These are phyloP conservation scores for Phytophthora pini DNA, from an alignment of 352 stramenopile species.

Conservation along the genomic window DNA sequence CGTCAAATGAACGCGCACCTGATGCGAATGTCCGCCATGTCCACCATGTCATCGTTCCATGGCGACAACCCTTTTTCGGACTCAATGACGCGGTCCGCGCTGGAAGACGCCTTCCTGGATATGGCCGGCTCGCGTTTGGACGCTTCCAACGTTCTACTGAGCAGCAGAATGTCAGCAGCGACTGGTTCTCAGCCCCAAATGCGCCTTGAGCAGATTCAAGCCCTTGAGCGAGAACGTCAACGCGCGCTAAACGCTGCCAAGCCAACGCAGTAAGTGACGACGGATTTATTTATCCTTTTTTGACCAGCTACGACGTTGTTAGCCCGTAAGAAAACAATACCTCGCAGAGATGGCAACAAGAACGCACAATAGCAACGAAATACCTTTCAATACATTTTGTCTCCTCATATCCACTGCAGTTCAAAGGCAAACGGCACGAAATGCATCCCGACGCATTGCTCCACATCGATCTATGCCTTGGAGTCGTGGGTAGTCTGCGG, in stretches of 20 bases:
- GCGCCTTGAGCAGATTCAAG: constrained; percentile 34
- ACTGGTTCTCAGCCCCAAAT: constrained; percentile 35
- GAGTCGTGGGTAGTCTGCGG: constrained; percentile 50
- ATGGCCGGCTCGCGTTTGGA: constrained; percentile 84
- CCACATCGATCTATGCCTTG: constrained; percentile 59
- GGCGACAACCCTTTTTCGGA: constrained; percentile 64
- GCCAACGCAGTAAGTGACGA: constrained; percentile 18
- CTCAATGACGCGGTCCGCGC: constrained; percentile 81
- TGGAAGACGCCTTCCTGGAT: constrained; percentile 87
- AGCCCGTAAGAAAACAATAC: not conserved
- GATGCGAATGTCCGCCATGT: constrained; percentile 62
- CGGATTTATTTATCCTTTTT: constrained; percentile 48
- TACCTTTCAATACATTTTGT: constrained; percentile 34
- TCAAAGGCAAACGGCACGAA: constrained; percentile 21
- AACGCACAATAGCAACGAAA: constrained; percentile 22
- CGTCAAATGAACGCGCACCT: constrained; percentile 60
- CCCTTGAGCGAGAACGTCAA: constrained; percentile 23
- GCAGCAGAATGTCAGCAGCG: constrained; percentile 51
- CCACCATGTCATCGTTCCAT: constrained; percentile 63
- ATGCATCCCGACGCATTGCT: constrained; percentile 23
- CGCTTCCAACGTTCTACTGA: constrained; percentile 73
- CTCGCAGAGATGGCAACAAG: constrained; percentile 4
- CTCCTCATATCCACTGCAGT: constrained; percentile 30
- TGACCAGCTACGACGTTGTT: constrained; percentile 22
- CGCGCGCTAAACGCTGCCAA: constrained; percentile 20